phyloP scores from a whole-genome alignment of 1,284 basidiomycete species.

The Fomitopsis betulina region DNA sequence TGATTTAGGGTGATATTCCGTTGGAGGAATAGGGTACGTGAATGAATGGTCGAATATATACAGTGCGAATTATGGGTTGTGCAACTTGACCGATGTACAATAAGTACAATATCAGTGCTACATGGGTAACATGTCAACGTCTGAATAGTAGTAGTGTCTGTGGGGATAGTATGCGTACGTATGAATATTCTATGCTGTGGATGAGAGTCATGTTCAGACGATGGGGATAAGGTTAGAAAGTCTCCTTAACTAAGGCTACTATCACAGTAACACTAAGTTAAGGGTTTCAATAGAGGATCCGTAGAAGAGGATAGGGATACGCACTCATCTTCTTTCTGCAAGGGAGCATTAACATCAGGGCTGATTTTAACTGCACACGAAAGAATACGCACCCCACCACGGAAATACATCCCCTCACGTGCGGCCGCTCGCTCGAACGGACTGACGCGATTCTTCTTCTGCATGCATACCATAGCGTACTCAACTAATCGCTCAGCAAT shows the following conservation, averaged over 20 bases:
- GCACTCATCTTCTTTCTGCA: constrained; percentile 62
- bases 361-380: constrained; percentile 3
- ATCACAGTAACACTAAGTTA: constrained; percentile 51
- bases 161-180: not conserved
- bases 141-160: not conserved
- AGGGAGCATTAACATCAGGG: constrained; percentile 13
- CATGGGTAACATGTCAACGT: not conserved
- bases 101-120: not conserved
- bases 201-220: not conserved
- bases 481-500: constrained; percentile 71
- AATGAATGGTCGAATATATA: too few relatives aligned
- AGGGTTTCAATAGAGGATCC: not conserved
- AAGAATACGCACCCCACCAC: constrained; percentile 59
- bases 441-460: constrained; percentile 53
- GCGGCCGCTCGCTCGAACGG: constrained; percentile 70
- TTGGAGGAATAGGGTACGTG: too few relatives aligned
- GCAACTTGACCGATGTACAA: not conserved
- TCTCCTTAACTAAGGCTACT: constrained; percentile 53
- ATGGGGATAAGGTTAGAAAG: not conserved
- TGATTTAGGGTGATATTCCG: too few relatives aligned
- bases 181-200: not conserved
- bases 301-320: constrained; percentile 24
- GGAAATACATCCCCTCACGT: constrained; percentile 56
- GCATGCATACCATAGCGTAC: constrained; percentile 68
- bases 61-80: not conserved